phyloP scores from a whole-genome alignment of 352 stramenopile species.

The Globisporangium cystogenes region DNA sequence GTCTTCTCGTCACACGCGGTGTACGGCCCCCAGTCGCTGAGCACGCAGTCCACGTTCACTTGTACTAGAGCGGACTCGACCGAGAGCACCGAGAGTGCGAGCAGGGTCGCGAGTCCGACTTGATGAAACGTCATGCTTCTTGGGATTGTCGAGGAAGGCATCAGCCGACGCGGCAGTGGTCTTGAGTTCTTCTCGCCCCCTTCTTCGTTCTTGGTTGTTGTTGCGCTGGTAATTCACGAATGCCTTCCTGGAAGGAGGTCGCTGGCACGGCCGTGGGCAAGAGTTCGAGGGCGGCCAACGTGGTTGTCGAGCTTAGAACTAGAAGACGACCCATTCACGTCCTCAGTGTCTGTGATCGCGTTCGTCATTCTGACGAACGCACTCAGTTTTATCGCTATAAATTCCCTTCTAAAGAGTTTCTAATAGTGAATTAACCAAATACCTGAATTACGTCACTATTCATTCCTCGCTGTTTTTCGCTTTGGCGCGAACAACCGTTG shows the following conservation, averaged over 20 bases:
- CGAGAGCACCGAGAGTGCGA: neutral
- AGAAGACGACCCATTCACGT: no score
- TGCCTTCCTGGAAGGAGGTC: no score
- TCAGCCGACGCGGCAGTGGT: neutral
- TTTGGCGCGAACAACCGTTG: neutral
- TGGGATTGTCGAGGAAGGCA: neutral
- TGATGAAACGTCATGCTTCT: neutral
- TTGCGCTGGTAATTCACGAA: neutral
- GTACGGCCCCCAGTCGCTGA: conserved; percentile 38
- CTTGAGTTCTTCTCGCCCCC: neutral
- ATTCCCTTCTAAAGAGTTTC: no score
- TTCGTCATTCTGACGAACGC: neutral
- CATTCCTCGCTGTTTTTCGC: no score
- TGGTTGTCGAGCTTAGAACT: neutral
- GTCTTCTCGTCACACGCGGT: conserved; percentile 24
- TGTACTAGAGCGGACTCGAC: neutral
- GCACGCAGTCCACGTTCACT: conserved; percentile 47
- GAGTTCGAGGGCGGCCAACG: neutral
- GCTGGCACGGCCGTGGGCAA: no score
- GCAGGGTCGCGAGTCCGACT: neutral
- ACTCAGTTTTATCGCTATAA: no score
- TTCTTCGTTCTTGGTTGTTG: neutral
- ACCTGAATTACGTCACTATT: no score
- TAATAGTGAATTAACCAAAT: no score
- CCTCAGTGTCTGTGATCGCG: neutral